phyloP scores from a whole-genome alignment of 805 yeast genomes.

The Alloascoidea hylecoeti region DNA sequence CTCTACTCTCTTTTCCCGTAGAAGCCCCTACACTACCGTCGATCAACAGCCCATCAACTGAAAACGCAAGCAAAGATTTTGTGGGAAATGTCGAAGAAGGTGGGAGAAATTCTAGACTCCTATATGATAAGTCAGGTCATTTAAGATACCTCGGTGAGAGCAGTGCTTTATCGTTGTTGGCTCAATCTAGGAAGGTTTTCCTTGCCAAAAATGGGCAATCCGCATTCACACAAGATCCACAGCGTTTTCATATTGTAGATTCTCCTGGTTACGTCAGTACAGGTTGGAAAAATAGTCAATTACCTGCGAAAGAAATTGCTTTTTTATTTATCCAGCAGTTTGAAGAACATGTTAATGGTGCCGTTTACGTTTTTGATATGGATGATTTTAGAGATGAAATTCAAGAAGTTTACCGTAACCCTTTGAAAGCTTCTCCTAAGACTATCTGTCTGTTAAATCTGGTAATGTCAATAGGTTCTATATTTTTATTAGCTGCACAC shows the following conservation, averaged over 20 bases:
- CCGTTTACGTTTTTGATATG: slow-evolving; percentile 22
- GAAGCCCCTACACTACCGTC: not conserved
- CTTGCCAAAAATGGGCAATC: slow-evolving; percentile 15
- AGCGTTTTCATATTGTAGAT: slow-evolving; percentile 20
- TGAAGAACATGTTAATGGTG: slow-evolving; percentile 21
- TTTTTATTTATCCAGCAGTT: slow-evolving; percentile 16
- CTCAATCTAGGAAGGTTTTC: slow-evolving; percentile 24
- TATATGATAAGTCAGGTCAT: slow-evolving; percentile 21
- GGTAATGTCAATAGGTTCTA: slow-evolving; percentile 22
- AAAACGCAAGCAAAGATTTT: not conserved
- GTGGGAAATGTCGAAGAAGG: slow-evolving; percentile 1
- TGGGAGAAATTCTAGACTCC: slow-evolving; percentile 13
- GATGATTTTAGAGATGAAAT: slow-evolving; percentile 14
- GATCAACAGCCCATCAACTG: not conserved
- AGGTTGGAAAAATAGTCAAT: slow-evolving; percentile 7
- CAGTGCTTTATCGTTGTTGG: slow-evolving; percentile 23
- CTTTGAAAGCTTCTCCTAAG: slow-evolving; percentile 11
- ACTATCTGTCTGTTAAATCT: slow-evolving; percentile 21
- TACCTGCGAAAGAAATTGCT: slow-evolving; percentile 17
- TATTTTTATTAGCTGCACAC: slow-evolving; percentile 17
- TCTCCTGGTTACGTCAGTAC: slow-evolving; percentile 13
- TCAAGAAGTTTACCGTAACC: slow-evolving; percentile 17
- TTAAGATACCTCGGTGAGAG: slow-evolving; percentile 27
- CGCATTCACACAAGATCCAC: slow-evolving; percentile 21
- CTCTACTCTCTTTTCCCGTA: not conserved